phyloP scores from a whole-genome alignment of 2,329 filamentous ascomycete species.

The Penicillium corylophilum region DNA sequence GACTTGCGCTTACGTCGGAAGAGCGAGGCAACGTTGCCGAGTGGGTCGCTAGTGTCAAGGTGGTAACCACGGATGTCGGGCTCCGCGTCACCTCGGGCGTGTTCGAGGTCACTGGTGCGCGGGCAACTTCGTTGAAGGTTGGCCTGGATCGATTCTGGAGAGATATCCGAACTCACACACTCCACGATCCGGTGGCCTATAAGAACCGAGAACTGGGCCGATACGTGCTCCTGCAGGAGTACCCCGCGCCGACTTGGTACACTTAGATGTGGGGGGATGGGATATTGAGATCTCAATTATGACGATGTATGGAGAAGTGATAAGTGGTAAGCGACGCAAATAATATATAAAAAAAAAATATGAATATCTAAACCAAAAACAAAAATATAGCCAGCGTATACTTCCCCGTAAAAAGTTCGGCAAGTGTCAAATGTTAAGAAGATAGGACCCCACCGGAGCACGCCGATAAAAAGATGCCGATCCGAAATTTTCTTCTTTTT shows the following conservation, averaged over 20 bases:
- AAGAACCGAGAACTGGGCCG: slow-evolving; percentile 64
- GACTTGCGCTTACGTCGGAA: slow-evolving; percentile 48
- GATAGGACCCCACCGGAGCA: slow-evolving; percentile 7
- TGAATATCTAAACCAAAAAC: no score
- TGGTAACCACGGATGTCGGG: slow-evolving; percentile 61
- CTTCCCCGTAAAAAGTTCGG: neutral
- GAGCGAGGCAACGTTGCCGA: slow-evolving; percentile 62
- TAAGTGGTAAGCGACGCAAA: neutral
- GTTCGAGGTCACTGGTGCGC: slow-evolving; percentile 64
- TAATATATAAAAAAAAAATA: no score
- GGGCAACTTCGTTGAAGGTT: slow-evolving; percentile 57
- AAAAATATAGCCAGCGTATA: neutral
- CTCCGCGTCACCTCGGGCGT: slow-evolving; percentile 60
- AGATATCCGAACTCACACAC: slow-evolving; percentile 63
- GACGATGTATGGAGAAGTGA: neutral
- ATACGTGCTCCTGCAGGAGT: slow-evolving; percentile 57
- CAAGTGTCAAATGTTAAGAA: neutral
- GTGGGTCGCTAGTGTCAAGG: slow-evolving; percentile 62
- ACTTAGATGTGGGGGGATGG: slow-evolving; percentile 40
- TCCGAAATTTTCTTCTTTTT: slow-evolving; percentile 15
- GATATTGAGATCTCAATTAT: neutral
- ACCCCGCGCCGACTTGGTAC: slow-evolving; percentile 62
- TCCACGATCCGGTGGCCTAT: slow-evolving; percentile 68
- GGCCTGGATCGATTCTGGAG: slow-evolving; percentile 66
- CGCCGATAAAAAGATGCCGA: slow-evolving; percentile 11